Percentiles rank a stretch among this genome's conserved stretches.
Conservation (phyloP, 116 monocot species). For the Dioscorea cayenensis region DNA sequence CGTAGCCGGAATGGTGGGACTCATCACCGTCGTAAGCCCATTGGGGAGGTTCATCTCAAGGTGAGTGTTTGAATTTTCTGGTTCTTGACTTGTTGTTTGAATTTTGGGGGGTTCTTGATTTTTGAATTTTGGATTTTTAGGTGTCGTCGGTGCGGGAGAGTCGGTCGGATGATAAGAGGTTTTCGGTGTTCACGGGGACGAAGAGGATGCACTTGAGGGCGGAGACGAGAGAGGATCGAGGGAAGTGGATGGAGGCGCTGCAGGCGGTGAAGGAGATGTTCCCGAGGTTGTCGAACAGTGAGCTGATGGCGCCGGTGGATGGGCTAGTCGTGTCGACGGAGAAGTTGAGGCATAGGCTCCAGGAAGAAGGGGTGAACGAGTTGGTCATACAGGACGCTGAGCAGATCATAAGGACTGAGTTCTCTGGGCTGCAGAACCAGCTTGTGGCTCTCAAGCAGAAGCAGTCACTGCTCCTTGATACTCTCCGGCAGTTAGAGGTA, state of each 20-base stretch:
- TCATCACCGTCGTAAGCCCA: conserved; percentile 40
- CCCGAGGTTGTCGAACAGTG: conserved; percentile 75
- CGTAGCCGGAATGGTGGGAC: conserved; percentile 21
- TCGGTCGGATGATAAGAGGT: conserved; percentile 75
- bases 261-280: conserved; percentile 90
- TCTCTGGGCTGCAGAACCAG: conserved; percentile 64
- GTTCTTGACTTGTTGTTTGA: background rate
- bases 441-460: conserved; percentile 73
- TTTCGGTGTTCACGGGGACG: conserved; percentile 90
- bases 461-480: conserved; percentile 63
- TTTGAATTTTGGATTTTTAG: conserved; percentile 13
- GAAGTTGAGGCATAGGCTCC: conserved; percentile 57
- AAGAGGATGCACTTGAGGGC: conserved; percentile 77
- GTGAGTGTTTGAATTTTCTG: background rate
- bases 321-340: conserved; percentile 50
- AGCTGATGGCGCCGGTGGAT: conserved; percentile 68
- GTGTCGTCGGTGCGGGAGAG: conserved; percentile 65
- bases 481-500: conserved; percentile 94
- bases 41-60: conserved; percentile 86
- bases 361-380: conserved; percentile 64
- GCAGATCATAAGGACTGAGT: conserved; percentile 73
- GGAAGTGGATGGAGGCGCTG: conserved; percentile 71
- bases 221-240: conserved; percentile 75
- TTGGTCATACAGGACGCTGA: conserved; percentile 61
- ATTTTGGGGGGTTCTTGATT: background rate